phyloP scores from a whole-genome alignment of 352 stramenopile genomes.

The Globisporangium cylindrosporum region DNA sequence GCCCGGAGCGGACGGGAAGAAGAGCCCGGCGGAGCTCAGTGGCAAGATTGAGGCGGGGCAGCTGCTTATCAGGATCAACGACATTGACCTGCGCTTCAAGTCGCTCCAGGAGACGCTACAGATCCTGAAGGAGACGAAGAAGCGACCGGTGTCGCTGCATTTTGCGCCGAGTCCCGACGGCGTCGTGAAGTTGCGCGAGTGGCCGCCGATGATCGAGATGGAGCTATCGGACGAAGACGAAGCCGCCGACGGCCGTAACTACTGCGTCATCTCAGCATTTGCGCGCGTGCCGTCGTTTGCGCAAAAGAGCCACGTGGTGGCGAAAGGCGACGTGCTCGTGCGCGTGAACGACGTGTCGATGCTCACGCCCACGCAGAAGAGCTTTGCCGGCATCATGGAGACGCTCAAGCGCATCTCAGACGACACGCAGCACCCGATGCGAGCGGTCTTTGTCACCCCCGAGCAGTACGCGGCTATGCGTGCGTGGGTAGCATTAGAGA shows the following conservation, averaged over 20 bases:
- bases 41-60: conserved; percentile 73
- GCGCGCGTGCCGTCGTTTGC: conserved; percentile 67
- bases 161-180: conserved; percentile 75
- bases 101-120: conserved; percentile 56
- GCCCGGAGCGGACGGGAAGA: conserved; percentile 37
- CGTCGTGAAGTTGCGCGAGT: conserved; percentile 73
- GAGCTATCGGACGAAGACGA: conserved; percentile 58
- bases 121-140: conserved; percentile 54
- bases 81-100: conserved; percentile 66
- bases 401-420: conserved; percentile 44
- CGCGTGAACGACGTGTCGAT: conserved; percentile 57
- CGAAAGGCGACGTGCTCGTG: conserved; percentile 64
- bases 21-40: conserved; percentile 57
- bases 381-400: conserved; percentile 65
- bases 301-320: conserved; percentile 59
- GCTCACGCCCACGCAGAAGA: conserved; percentile 38
- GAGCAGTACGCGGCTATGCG: conserved; percentile 53
- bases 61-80: conserved; percentile 62
- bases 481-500: conserved; percentile 15
- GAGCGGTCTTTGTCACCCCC: conserved; percentile 47
- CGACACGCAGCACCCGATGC: conserved; percentile 45
- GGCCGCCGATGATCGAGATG: conserved; percentile 81
- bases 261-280: conserved; percentile 72
- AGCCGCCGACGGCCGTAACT: conserved; percentile 46
- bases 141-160: conserved; percentile 62